Evolutionary conservation across 306 rosid genomes (phyloP).

Genomic region (Mucuna pruriens): DNA sequence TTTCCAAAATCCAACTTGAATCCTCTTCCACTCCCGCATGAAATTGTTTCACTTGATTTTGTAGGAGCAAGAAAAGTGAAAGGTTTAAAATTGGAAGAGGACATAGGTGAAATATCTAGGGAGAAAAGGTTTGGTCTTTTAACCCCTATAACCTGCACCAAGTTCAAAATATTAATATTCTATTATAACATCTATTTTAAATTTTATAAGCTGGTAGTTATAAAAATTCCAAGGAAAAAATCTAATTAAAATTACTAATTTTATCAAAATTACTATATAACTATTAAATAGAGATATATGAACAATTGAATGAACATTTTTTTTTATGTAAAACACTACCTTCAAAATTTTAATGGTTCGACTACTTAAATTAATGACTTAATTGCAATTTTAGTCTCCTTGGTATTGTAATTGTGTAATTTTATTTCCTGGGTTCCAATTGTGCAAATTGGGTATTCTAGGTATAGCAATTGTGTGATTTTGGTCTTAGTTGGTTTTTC

Average conservation of each 20-base stretch:
- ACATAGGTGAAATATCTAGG: not conserved
- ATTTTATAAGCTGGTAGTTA: not conserved
- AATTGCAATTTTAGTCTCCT: no score
- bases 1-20: conserved; percentile 4
- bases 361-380: not conserved
- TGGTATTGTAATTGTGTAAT: no score
- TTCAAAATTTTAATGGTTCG: not conserved
- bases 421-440: no score
- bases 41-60: not conserved
- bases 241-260: not conserved
- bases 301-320: not conserved
- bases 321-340: not conserved
- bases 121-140: not conserved
- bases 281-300: not conserved
- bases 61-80: not conserved
- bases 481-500: no score
- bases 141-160: not conserved
- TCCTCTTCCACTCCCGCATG: not conserved
- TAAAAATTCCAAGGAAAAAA: not conserved
- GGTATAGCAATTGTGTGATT: no score
- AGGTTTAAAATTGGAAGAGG: not conserved
- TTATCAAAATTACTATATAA: not conserved
- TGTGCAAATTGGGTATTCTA: no score
- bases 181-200: not conserved
- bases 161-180: not conserved